Evolutionary conservation across 257 asterid genomes (phyloP).

Genomic region (Handroanthus guayacan): DNA sequence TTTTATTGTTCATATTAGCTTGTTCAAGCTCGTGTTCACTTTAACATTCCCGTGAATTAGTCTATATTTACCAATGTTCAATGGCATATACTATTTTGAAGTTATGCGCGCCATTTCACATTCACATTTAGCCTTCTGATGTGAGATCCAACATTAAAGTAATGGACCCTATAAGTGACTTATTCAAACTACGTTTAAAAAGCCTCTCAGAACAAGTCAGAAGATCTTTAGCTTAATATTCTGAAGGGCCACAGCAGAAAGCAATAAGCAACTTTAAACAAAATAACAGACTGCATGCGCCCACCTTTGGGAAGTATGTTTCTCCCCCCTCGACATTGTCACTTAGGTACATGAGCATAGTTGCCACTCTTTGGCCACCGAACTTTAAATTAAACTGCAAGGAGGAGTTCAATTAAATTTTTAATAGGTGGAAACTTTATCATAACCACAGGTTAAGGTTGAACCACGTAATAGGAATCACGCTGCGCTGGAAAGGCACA

Average conservation of each 20-base stretch:
- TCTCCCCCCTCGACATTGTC: slow-evolving; percentile 84
- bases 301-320: slow-evolving; percentile 72
- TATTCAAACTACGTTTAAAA: not conserved
- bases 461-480: slow-evolving; percentile 15
- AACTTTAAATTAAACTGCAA: slow-evolving; percentile 67
- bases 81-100: not conserved
- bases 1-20: not conserved
- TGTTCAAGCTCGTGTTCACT: not conserved
- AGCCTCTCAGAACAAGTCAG: slow-evolving; percentile 12
- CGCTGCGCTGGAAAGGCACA: slow-evolving; percentile 25
- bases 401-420: slow-evolving; percentile 23
- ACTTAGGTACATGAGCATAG: slow-evolving; percentile 74
- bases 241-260: slow-evolving; percentile 17
- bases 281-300: slow-evolving; percentile 26
- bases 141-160: not conserved
- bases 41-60: not conserved
- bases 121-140: slow-evolving; percentile 22
- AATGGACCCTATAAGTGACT: slow-evolving; percentile 7
- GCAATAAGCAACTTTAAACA: slow-evolving; percentile 5
- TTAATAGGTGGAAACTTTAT: slow-evolving; percentile 21
- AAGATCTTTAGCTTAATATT: slow-evolving; percentile 18
- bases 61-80: not conserved
- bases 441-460: slow-evolving; percentile 25
- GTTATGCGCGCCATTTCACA: not conserved
- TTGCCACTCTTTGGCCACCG: slow-evolving; percentile 81